Base-by-base conservation (phyloP, 352 stramenopile species). In the Phytophthora macrochlamydospora region DNA sequence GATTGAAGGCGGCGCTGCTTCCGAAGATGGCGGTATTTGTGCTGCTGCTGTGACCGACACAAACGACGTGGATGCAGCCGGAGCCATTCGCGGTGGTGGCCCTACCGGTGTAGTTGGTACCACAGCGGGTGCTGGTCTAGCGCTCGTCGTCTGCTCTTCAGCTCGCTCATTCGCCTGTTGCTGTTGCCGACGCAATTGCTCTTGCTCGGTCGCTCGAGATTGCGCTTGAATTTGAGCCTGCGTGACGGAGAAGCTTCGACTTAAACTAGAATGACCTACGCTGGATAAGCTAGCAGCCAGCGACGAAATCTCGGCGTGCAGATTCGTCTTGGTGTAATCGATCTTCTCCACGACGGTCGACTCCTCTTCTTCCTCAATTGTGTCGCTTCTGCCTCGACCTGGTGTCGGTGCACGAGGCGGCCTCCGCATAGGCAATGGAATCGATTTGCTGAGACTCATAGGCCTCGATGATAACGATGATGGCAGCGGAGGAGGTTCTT, bases 381-480 rank as follows among this genome's bases (percentile, higher is more conserved):
- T 65, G 30, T 75, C 69, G 6, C 69, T 59, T 45, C 58, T 42
- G 35, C 66, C 57, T 56, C 65, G 61, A 43, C 62, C 66, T n/a
- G 65, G 14, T 30, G 42, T 2, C 30, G 74, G 62, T 12, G 57
- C 51, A 60, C 69, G 48, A 67, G 65, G 62, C 11, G 67, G 73
- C 12, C 72, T 61, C 28, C 75, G 76, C 49, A 72, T 75, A 3
- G 80, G 80, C 24, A 93, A 83, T 18, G 85, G 78, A 43, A 95
- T 93, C 2, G 85, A 92, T 61, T 95, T 90, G 60, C 87, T 95
- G 33, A 95, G 64, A 52, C 85, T 95, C 80, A 86, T 92, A 0
- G 87, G 83, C 9, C 82, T 73, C 5, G 73, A 76, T 2, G 81
- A 90, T 14, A 83, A 79, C 1, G 83, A 91, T 28, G 85, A 87